A percentile compares a stretch with the other conserved stretches of the same genome.
Evolutionary conservation across 2,329 filamentous ascomycete species (phyloP).

Genomic region (Aspergillus jensenii): DNA sequence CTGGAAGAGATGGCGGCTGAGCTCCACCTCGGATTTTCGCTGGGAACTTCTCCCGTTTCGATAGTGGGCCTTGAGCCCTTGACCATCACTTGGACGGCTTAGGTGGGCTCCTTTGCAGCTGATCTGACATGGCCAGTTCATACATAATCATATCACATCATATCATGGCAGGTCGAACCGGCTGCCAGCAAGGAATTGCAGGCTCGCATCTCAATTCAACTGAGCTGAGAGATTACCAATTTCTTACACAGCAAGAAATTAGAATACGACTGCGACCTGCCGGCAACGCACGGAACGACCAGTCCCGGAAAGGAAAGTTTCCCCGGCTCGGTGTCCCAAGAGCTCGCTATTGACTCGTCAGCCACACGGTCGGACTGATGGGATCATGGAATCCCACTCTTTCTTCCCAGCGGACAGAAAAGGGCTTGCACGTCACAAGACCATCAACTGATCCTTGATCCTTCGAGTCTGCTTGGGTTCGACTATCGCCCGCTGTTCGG

Average conservation of each 20-base stretch:
- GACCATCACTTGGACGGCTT: conserved; percentile 13
- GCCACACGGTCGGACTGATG: conserved; percentile 5
- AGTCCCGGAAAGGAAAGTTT: conserved; percentile 9
- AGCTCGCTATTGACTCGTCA: not conserved
- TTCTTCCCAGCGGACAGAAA: not conserved
- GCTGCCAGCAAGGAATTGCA: too few species aligned
- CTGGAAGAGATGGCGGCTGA: conserved; percentile 18
- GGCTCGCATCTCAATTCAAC: too few species aligned
- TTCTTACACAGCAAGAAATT: not conserved
- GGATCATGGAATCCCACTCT: not conserved
- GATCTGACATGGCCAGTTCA: not conserved
- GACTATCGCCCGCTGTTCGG: not conserved
- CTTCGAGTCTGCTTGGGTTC: not conserved
- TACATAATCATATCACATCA: not conserved
- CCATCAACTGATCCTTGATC: conserved; percentile 6
- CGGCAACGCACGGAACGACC: conserved; percentile 2
- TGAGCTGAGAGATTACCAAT: not conserved
- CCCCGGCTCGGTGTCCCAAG: not conserved
- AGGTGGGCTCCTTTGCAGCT: conserved; percentile 11
- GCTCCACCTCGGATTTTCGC: conserved; percentile 34
- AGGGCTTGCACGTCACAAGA: conserved; percentile 1
- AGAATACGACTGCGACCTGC: not conserved
- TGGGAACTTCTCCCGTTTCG: conserved; percentile 40
- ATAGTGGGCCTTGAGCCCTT: conserved; percentile 38
- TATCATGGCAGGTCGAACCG: not conserved